phyloP scores from a whole-genome alignment of 2,329 filamentous ascomycete genomes.

The Nemania sp. region DNA sequence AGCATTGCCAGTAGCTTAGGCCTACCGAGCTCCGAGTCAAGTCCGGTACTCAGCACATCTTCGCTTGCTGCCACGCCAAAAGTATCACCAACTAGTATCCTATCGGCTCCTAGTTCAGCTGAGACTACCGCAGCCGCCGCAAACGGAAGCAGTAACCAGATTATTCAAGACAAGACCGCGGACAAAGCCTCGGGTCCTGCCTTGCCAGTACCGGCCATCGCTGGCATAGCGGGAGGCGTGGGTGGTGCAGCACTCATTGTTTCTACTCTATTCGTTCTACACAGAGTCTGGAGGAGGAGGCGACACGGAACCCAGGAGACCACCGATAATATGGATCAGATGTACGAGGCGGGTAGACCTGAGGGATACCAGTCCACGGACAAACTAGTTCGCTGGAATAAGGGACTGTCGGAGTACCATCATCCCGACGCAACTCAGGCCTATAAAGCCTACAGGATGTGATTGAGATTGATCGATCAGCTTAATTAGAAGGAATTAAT shows the following conservation, averaged over 20 bases:
- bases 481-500: background rate
- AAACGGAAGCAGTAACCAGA: conserved; percentile 30
- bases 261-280: conserved; percentile 44
- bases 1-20: conserved; percentile 43
- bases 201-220: conserved; percentile 45
- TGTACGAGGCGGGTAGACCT: conserved; percentile 49
- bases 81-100: conserved; percentile 2
- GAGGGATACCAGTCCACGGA: conserved; percentile 44
- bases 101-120: conserved; percentile 18
- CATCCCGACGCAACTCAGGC: conserved; percentile 40
- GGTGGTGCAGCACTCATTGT: conserved; percentile 46
- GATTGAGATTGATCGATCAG: background rate
- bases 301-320: conserved; percentile 48
- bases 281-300: conserved; percentile 49
- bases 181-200: conserved; percentile 27
- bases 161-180: conserved; percentile 41
- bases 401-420: conserved; percentile 48
- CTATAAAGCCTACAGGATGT: conserved; percentile 49
- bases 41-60: background rate
- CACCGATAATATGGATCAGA: conserved; percentile 45
- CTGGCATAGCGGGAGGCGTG: conserved; percentile 49
- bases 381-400: conserved; percentile 49
- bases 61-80: conserved; percentile 7
- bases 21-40: conserved; percentile 31
- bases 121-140: conserved; percentile 17